Evolutionary conservation across 805 yeast genomes (phyloP).

Genomic region (Saccharomycopsis synnaedendra): DNA sequence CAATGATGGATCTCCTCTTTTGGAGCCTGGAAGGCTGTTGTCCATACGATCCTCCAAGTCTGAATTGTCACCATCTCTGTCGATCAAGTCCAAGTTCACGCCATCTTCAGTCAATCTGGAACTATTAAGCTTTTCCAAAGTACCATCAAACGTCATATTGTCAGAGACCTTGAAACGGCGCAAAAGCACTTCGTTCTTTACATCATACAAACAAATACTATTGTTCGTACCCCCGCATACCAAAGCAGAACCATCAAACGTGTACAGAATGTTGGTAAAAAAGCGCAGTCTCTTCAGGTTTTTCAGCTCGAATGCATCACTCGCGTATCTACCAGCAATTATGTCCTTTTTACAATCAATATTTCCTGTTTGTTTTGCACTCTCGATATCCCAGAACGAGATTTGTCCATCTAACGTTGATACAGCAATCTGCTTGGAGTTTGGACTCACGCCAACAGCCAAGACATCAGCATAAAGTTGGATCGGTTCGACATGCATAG

Average conservation of each 20-base stretch:
- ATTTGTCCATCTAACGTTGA: constrained; percentile 84
- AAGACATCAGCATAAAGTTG: constrained; percentile 77
- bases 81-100: constrained; percentile 50
- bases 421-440: constrained; percentile 83
- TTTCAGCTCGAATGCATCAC: constrained; percentile 71
- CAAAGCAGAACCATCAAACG: constrained; percentile 79
- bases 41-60: constrained; percentile 79
- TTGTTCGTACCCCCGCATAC: constrained; percentile 93
- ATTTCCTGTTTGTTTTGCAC: constrained; percentile 67
- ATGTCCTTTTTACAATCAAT: constrained; percentile 85
- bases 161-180: constrained; percentile 75
- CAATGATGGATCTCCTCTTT: constrained; percentile 63
- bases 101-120: constrained; percentile 83
- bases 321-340: constrained; percentile 70
- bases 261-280: constrained; percentile 71
- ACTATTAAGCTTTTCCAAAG: constrained; percentile 68
- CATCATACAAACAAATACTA: constrained; percentile 83
- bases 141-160: constrained; percentile 88
- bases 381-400: constrained; percentile 71
- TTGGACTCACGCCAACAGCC: constrained; percentile 78
- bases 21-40: constrained; percentile 73
- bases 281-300: constrained; percentile 77
- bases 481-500: constrained; percentile 84
- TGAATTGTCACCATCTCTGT: constrained; percentile 74
- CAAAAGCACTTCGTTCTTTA: constrained; percentile 76